A percentile compares a stretch with the other conserved stretches of the same genome.
Conservation (phyloP, 2,329 filamentous ascomycete genomes). For the Pseudogymnoascus verrucosus region DNA sequence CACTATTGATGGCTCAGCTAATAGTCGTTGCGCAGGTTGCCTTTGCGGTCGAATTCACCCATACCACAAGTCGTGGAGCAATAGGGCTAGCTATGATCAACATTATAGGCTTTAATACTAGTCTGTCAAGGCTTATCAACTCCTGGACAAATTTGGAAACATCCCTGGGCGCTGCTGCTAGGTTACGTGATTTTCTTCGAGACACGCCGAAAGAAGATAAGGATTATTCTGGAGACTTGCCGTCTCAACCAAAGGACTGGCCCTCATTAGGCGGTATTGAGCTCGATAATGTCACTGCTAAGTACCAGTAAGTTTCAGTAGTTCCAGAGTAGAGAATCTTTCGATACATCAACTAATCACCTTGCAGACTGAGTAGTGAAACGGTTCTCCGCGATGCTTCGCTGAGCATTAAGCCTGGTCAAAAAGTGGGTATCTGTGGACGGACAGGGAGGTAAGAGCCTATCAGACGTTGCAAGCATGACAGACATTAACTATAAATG, state of each 20-base stretch:
- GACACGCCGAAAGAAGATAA: not conserved
- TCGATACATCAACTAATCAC: not conserved
- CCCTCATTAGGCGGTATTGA: conserved; percentile 24
- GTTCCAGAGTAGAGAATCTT: not conserved
- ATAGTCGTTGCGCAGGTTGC: conserved; percentile 22
- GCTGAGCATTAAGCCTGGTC: conserved; percentile 21
- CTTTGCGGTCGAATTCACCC: conserved; percentile 17
- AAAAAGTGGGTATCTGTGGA: conserved; percentile 30
- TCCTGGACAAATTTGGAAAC: not conserved
- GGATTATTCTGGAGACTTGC: not conserved
- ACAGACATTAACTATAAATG: not conserved
- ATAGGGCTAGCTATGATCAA: conserved; percentile 25
- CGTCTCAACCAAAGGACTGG: conserved; percentile 19
- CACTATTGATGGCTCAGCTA: not conserved
- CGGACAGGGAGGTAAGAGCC: conserved; percentile 26
- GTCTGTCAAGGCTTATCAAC: conserved; percentile 13
- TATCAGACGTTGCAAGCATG: not conserved
- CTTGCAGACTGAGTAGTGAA: not conserved
- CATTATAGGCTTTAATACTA: conserved; percentile 15
- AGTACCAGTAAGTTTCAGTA: not conserved
- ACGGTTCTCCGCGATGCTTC: not conserved
- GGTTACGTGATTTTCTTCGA: not conserved
- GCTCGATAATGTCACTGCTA: conserved; percentile 20
- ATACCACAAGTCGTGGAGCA: conserved; percentile 13
- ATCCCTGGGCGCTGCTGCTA: not conserved